Percentiles rank a stretch among this genome's conserved stretches.
Evolutionary conservation across 495 filamentous ascomycete species (phyloP).

Genomic region (Aspergillus saccharolyticus): DNA sequence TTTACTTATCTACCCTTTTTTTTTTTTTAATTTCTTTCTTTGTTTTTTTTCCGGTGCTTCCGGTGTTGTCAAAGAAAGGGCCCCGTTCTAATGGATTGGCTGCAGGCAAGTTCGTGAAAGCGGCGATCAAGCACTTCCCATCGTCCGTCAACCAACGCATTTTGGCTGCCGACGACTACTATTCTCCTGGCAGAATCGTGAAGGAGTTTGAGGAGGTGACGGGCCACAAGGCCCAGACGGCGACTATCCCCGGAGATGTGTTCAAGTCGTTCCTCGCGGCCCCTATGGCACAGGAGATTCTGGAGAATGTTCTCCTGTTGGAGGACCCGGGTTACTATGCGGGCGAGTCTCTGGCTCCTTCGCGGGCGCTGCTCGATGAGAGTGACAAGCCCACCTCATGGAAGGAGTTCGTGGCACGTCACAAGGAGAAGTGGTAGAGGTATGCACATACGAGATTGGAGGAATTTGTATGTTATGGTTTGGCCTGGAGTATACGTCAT

Average conservation of each 20-base stretch:
- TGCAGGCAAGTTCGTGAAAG: constrained; percentile 51
- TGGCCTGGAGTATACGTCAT: too few relatives aligned
- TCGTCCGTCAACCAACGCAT: constrained; percentile 22
- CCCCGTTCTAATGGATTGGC: not conserved
- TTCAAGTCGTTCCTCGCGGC: constrained; percentile 44
- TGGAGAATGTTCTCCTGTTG: constrained; percentile 50
- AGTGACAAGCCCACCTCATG: constrained; percentile 7
- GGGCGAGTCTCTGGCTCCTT: constrained; percentile 16
- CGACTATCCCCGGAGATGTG: constrained; percentile 39
- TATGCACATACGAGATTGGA: too few relatives aligned
- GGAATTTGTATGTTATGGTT: too few relatives aligned
- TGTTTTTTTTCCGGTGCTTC: too few relatives aligned
- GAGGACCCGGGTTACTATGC: constrained; percentile 49
- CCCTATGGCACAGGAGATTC: constrained; percentile 41
- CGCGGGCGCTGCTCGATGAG: constrained; percentile 8
- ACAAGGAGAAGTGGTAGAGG: constrained; percentile 4
- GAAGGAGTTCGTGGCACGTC: constrained; percentile 14
- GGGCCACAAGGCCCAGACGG: constrained; percentile 41
- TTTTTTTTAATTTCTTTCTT: too few relatives aligned
- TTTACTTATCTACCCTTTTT: too few relatives aligned
- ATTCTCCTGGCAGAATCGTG: constrained; percentile 41
- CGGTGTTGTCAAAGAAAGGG: too few relatives aligned
- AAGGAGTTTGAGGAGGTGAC: constrained; percentile 43
- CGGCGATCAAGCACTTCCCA: constrained; percentile 26
- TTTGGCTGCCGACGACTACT: constrained; percentile 45